Conservation (phyloP, 331 rosid genomes). For the Dryas integrifolia region DNA sequence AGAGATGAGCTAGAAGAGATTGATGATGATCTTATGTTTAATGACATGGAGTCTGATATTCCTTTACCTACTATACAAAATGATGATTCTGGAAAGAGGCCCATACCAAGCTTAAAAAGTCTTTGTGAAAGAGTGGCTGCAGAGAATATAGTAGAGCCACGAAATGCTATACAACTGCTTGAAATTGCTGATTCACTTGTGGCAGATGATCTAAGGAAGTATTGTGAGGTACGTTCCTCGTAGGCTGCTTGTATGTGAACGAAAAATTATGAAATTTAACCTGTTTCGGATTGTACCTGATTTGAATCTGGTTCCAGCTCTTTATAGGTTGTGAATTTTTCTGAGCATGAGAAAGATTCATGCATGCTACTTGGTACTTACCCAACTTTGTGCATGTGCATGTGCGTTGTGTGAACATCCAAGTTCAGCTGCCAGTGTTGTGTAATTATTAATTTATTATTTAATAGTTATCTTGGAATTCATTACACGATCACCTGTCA, state of each 20-base stretch:
- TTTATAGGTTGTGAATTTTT: not conserved
- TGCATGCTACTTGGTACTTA: too few species aligned
- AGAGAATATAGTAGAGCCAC: slow-evolving; percentile 86
- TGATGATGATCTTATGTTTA: slow-evolving; percentile 60
- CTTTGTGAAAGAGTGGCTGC: slow-evolving; percentile 89
- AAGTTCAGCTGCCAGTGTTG: not conserved
- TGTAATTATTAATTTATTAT: not conserved
- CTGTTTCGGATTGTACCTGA: not conserved
- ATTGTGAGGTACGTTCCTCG: slow-evolving; percentile 67
- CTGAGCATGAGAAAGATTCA: not conserved
- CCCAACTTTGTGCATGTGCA: too few species aligned
- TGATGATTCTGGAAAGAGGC: slow-evolving; percentile 38
- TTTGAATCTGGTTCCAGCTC: not conserved
- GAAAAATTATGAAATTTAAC: not conserved
- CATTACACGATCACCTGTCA: not conserved
- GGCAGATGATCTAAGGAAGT: slow-evolving; percentile 71
- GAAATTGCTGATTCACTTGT: slow-evolving; percentile 88
- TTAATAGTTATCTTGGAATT: not conserved
- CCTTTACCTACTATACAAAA: slow-evolving; percentile 29
- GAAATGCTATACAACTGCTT: slow-evolving; percentile 78
- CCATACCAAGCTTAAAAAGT: slow-evolving; percentile 73
- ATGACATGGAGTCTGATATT: slow-evolving; percentile 49
- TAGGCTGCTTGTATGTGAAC: slow-evolving; percentile 5
- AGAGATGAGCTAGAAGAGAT: slow-evolving; percentile 54
- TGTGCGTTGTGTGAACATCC: not conserved